Evolutionary conservation across 2,329 filamentous ascomycete genomes (phyloP).

Genomic region (Neoscytalidium dimidiatum): DNA sequence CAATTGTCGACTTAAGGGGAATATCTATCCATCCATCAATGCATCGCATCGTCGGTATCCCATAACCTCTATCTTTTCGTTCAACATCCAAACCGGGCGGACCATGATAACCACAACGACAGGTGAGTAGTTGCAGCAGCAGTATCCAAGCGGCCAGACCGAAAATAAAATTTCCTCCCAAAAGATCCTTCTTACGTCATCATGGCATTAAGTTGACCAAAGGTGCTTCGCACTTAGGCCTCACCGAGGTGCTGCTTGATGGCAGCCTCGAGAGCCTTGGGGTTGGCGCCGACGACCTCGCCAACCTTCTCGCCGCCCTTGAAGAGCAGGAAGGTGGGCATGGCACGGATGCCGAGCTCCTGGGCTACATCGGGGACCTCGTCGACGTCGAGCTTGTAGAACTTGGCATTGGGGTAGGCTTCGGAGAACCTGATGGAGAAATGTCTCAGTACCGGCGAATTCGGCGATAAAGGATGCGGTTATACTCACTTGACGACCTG

Average conservation of each 20-base stretch:
- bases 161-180: background rate
- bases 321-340: slow-evolving; percentile 91
- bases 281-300: slow-evolving; percentile 80
- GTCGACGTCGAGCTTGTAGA: slow-evolving; percentile 92
- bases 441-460: slow-evolving; percentile 15
- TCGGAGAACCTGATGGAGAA: slow-evolving; percentile 57
- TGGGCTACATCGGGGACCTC: slow-evolving; percentile 72
- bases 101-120: background rate
- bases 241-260: slow-evolving; percentile 42
- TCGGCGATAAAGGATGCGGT: background rate
- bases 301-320: slow-evolving; percentile 72
- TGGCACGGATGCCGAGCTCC: slow-evolving; percentile 80
- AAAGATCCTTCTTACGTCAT: slow-evolving; percentile 1
- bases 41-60: slow-evolving; percentile 1
- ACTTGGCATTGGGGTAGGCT: slow-evolving; percentile 63
- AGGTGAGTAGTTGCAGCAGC: background rate
- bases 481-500: slow-evolving; percentile 63
- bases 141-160: background rate
- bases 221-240: background rate
- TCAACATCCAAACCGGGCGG: background rate
- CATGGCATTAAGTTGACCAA: background rate
- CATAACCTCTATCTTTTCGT: background rate
- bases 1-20: slow-evolving; percentile 14
- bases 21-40: slow-evolving; percentile 16
- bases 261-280: slow-evolving; percentile 61